Evolutionary conservation across 1,284 basidiomycete species (phyloP).

Genomic region (Ustilago lituana): DNA sequence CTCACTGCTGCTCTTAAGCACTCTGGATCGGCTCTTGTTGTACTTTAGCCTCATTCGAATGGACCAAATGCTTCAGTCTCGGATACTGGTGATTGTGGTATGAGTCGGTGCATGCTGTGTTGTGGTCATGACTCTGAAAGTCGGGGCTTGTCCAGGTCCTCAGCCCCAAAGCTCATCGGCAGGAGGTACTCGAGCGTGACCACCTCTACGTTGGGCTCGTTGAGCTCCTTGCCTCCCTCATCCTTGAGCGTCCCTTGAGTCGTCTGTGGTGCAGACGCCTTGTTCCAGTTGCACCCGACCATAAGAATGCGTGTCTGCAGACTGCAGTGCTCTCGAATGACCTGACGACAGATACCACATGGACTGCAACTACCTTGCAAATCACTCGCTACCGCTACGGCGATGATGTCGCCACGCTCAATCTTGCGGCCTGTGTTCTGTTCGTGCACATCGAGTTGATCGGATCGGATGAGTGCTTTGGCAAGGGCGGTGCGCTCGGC

Average conservation of each 20-base stretch:
- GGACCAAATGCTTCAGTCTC: no score
- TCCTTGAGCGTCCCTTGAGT: constrained; percentile 17
- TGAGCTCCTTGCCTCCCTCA: constrained; percentile 50
- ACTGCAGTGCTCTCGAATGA: constrained; percentile 85
- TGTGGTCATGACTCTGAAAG: constrained; percentile 12
- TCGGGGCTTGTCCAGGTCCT: constrained; percentile 71
- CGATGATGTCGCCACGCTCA: constrained; percentile 51
- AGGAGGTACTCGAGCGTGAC: constrained; percentile 78
- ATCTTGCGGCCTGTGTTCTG: constrained; percentile 35
- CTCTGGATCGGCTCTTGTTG: not conserved
- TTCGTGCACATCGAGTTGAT: constrained; percentile 24
- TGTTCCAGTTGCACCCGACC: constrained; percentile 76
- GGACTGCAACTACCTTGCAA: constrained; percentile 57
- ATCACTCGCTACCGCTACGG: constrained; percentile 57
- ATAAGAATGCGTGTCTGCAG: constrained; percentile 79
- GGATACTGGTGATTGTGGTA: no score
- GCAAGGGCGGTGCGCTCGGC: constrained; percentile 63
- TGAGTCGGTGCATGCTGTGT: not conserved
- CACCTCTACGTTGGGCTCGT: constrained; percentile 69
- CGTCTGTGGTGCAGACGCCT: constrained; percentile 4
- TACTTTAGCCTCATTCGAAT: constrained; percentile 3
- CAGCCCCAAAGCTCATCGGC: constrained; percentile 89
- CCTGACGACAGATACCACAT: constrained; percentile 90
- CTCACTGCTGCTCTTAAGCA: no score
- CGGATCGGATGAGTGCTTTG: constrained; percentile 45